Conservation (phyloP, 2,329 filamentous ascomycete genomes). For the Aspergillus ochraceoroseus region DNA sequence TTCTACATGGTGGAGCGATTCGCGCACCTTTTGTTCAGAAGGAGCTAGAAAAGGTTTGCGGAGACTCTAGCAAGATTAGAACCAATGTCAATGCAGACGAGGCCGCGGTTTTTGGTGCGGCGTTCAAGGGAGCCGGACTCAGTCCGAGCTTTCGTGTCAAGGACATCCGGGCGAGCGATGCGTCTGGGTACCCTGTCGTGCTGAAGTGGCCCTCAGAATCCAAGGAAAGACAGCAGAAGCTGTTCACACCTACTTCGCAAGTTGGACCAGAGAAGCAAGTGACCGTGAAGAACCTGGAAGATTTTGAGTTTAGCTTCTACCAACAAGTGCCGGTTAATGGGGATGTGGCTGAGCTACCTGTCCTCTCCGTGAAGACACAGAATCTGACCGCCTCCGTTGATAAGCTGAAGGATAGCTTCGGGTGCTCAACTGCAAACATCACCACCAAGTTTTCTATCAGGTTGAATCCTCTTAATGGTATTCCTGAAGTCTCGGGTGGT, state of each 20-base stretch:
- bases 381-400: conserved; percentile 83
- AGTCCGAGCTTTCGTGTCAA: conserved; percentile 97
- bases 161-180: conserved; percentile 83
- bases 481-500: conserved; percentile 73
- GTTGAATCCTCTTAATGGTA: conserved; percentile 66
- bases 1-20: conserved; percentile 84
- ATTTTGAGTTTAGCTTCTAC: conserved; percentile 75
- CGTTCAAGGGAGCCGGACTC: conserved; percentile 85
- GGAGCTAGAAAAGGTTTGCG: conserved; percentile 70
- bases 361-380: conserved; percentile 65
- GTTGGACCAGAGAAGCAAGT: conserved; percentile 78
- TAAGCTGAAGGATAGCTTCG: conserved; percentile 70
- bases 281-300: conserved; percentile 72
- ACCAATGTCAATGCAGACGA: conserved; percentile 97
- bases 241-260: conserved; percentile 74
- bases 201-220: conserved; percentile 70
- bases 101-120: conserved; percentile 90
- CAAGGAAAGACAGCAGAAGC: conserved; percentile 70
- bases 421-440: conserved; percentile 71
- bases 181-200: conserved; percentile 65
- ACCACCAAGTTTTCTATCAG: conserved; percentile 73
- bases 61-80: conserved; percentile 71
- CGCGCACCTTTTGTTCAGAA: conserved; percentile 93
- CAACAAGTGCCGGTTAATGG: conserved; percentile 58
- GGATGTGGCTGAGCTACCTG: conserved; percentile 52